Conservation (phyloP, 1,284 basidiomycete genomes). For the Rhizoctonia solani region DNA sequence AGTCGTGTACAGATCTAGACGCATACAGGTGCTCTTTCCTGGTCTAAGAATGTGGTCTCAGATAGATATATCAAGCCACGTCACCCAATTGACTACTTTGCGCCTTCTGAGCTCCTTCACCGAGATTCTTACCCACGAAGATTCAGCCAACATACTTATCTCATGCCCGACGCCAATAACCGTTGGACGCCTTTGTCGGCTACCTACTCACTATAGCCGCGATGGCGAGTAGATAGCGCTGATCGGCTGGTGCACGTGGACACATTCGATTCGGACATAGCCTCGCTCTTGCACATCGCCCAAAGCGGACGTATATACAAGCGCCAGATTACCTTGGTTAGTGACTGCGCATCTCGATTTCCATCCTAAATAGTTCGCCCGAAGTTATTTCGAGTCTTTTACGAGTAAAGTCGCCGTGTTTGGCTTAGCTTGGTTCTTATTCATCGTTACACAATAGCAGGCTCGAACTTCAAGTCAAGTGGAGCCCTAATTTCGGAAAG, state of each 20-base stretch:
- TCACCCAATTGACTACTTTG: no score
- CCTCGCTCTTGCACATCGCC: constrained; percentile 1
- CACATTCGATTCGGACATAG: background rate
- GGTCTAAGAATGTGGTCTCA: background rate
- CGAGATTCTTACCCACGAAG: no score
- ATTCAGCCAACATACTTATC: background rate
- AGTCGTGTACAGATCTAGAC: background rate
- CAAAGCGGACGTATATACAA: constrained; percentile 1
- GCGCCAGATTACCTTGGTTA: background rate
- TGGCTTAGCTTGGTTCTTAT: no score
- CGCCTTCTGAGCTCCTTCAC: background rate
- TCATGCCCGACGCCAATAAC: background rate
- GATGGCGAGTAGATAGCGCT: constrained; percentile 8
- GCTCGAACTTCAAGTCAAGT: no score
- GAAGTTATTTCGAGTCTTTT: background rate
- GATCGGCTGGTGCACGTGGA: constrained; percentile 18
- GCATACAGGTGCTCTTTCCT: background rate
- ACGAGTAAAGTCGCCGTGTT: no score
- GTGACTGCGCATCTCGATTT: background rate
- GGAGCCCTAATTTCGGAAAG: no score
- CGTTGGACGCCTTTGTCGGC: no score
- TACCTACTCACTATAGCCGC: background rate
- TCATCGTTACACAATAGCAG: no score
- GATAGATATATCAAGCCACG: background rate
- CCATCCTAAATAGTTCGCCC: background rate